Evolutionary conservation across 805 yeast species (phyloP).

Genomic region (Candida adriatica): DNA sequence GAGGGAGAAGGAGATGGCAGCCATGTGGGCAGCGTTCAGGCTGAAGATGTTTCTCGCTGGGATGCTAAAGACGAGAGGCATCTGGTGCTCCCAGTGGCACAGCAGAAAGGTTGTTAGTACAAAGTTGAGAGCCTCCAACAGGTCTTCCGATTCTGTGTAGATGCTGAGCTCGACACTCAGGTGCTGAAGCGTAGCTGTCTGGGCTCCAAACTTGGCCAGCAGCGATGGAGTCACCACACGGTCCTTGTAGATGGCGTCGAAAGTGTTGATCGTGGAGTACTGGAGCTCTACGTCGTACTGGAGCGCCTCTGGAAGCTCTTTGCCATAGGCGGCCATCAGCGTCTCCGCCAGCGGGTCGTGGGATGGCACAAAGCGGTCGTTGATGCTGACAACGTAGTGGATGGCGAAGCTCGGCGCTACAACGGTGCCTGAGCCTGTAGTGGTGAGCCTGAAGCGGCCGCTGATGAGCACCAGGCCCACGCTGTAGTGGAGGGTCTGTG

Average conservation of each 20-base stretch:
- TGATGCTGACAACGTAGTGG: slow-evolving; percentile 8
- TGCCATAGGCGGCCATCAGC: slow-evolving; percentile 3
- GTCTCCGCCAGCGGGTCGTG: slow-evolving; percentile 7
- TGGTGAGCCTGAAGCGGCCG: too few relatives aligned
- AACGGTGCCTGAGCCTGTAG: too few relatives aligned
- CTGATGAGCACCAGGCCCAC: too few relatives aligned
- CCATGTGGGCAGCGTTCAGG: slow-evolving; percentile 19
- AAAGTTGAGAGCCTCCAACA: slow-evolving; percentile 5
- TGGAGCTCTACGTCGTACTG: slow-evolving; percentile 4
- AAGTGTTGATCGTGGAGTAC: slow-evolving; percentile 9
- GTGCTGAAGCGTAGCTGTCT: slow-evolving; percentile 3
- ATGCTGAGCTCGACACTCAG: slow-evolving; percentile 6
- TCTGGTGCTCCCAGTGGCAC: slow-evolving; percentile 26
- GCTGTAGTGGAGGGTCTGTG: too few relatives aligned
- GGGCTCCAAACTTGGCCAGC: slow-evolving; percentile 5
- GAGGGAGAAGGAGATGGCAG: slow-evolving; percentile 23
- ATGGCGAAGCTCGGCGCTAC: too few relatives aligned
- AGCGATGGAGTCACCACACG: slow-evolving; percentile 6
- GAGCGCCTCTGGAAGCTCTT: slow-evolving; percentile 3
- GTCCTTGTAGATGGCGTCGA: slow-evolving; percentile 8
- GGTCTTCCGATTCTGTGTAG: slow-evolving; percentile 5
- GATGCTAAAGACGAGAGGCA: slow-evolving; percentile 28
- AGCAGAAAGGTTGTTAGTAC: slow-evolving; percentile 8
- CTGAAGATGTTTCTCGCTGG: slow-evolving; percentile 17
- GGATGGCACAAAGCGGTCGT: slow-evolving; percentile 8